Evolutionary conservation across 495 filamentous ascomycete species (phyloP).

Genomic region (Trichoderma orchidacearum): DNA sequence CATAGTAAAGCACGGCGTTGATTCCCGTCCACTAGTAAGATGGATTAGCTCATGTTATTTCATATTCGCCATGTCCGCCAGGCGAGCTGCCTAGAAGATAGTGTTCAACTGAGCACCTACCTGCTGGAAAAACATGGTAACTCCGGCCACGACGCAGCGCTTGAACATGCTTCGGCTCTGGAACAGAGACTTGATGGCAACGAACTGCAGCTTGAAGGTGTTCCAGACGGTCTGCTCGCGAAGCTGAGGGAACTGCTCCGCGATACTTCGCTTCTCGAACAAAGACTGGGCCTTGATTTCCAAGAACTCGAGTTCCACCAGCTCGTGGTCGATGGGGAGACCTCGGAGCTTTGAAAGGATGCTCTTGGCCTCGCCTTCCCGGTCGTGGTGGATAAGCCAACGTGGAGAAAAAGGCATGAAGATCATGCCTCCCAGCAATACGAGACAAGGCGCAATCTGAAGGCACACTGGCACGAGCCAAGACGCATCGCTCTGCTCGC

Average conservation of each 20-base stretch:
- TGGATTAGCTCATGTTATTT: slow-evolving; percentile 12
- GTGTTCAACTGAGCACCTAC: too few relatives aligned
- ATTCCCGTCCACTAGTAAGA: slow-evolving; percentile 55
- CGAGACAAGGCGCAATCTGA: slow-evolving; percentile 44
- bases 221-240: slow-evolving; percentile 45
- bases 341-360: slow-evolving; percentile 55
- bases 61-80: neutral
- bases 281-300: slow-evolving; percentile 71
- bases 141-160: slow-evolving; percentile 50
- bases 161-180: slow-evolving; percentile 60
- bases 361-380: slow-evolving; percentile 55
- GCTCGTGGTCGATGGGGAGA: slow-evolving; percentile 43
- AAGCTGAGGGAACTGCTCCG: slow-evolving; percentile 56
- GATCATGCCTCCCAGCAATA: slow-evolving; percentile 56
- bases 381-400: slow-evolving; percentile 62
- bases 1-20: slow-evolving; percentile 60
- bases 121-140: slow-evolving; percentile 67
- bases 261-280: slow-evolving; percentile 64
- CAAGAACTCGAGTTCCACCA: slow-evolving; percentile 62
- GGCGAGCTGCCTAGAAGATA: neutral
- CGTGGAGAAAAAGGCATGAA: slow-evolving; percentile 75
- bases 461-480: slow-evolving; percentile 56
- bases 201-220: slow-evolving; percentile 54
- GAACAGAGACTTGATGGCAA: slow-evolving; percentile 61
- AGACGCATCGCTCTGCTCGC: slow-evolving; percentile 48